These are phyloP conservation scores for Filobasidium floriforme DNA, from an alignment of 768 basidiomycete species.

Conservation along the genomic window DNA sequence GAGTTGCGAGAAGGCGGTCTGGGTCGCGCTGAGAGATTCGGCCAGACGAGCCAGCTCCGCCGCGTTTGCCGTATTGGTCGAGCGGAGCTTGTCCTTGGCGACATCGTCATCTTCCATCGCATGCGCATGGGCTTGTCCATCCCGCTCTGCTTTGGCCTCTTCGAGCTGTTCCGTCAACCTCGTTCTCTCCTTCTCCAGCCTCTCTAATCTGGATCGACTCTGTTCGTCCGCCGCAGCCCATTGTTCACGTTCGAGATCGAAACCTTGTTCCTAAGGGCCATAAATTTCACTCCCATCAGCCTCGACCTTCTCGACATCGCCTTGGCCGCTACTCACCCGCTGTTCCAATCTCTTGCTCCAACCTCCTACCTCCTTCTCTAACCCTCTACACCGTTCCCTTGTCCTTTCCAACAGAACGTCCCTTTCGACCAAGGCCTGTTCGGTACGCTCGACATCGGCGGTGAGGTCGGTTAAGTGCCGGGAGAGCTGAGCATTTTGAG, in stretches of 20 bases:
- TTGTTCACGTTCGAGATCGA: conserved; percentile 38
- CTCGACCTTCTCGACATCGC: not conserved
- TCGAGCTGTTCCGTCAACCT: conserved; percentile 3
- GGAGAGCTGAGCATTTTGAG: too few relatives aligned
- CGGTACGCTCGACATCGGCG: too few relatives aligned
- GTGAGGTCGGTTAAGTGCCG: too few relatives aligned
- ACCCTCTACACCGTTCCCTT: not conserved
- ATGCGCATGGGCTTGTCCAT: not conserved
- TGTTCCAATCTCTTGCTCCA: conserved; percentile 32
- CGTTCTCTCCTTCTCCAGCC: conserved; percentile 14
- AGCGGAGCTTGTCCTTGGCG: not conserved
- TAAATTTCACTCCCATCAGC: not conserved
- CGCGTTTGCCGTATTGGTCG: not conserved
- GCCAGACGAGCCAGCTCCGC: conserved; percentile 5
- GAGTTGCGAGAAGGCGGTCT: not conserved
- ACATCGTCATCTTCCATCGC: not conserved
- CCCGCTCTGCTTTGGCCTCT: not conserved
- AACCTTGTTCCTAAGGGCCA: conserved; percentile 31
- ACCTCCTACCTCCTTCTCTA: conserved; percentile 30
- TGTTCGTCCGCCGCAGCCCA: conserved; percentile 25
- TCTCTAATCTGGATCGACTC: conserved; percentile 30
- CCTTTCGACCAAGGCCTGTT: too few relatives aligned
- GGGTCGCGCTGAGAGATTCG: conserved; percentile 2
- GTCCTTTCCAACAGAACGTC: too few relatives aligned
- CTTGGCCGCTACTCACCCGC: conserved; percentile 29